Evolutionary conservation across 805 yeast species (phyloP).

Genomic region (Komagataella pastoris): DNA sequence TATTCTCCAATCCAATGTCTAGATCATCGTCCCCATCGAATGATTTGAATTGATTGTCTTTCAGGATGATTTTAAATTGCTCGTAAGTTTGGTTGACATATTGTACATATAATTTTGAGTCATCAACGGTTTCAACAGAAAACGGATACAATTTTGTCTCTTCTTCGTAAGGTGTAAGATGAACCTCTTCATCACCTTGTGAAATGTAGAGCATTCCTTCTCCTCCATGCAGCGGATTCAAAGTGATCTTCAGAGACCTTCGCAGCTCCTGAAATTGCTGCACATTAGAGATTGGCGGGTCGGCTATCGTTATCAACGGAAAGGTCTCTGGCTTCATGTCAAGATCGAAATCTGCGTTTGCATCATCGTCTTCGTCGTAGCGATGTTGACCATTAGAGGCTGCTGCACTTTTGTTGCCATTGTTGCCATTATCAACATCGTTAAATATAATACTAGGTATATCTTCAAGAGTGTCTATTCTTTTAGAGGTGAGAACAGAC

Average conservation of each 20-base stretch:
- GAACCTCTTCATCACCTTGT: background rate
- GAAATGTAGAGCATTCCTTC: background rate
- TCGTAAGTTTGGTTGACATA: slow-evolving; percentile 20
- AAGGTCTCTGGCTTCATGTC: background rate
- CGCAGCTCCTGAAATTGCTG: background rate
- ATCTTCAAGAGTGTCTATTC: background rate
- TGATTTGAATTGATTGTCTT: slow-evolving; percentile 26
- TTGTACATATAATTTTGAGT: background rate
- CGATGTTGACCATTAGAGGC: background rate
- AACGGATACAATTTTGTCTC: background rate
- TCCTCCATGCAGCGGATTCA: background rate
- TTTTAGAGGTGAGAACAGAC: background rate
- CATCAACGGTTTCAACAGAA: background rate
- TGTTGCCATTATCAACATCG: background rate
- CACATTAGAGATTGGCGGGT: background rate
- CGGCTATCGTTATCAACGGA: background rate
- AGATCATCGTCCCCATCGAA: slow-evolving; percentile 13
- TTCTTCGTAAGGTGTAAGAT: background rate
- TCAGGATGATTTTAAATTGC: slow-evolving; percentile 34
- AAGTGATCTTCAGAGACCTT: background rate
- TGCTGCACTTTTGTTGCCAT: background rate
- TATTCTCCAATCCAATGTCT: slow-evolving; percentile 16
- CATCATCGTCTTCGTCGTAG: background rate
- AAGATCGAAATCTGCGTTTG: background rate
- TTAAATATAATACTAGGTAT: background rate